Evolutionary conservation across 257 asterid genomes (phyloP).

Genomic region (Solanum gandarillasii): DNA sequence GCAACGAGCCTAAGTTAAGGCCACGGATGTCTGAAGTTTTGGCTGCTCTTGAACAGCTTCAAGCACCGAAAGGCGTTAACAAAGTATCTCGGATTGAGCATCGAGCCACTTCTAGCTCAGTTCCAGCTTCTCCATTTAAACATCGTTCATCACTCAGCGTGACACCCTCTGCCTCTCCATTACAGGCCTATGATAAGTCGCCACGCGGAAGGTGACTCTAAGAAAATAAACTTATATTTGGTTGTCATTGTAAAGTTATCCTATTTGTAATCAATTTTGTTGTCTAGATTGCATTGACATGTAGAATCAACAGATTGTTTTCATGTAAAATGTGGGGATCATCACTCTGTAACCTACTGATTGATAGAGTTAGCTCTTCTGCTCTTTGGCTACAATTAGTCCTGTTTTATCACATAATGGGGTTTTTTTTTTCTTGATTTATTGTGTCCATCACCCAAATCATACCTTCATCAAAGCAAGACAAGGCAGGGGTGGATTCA

Average conservation of each 20-base stretch:
- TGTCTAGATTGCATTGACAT: not conserved
- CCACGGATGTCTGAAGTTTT: constrained; percentile 61
- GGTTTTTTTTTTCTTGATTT: not conserved
- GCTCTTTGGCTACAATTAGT: not conserved
- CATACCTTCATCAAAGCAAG: not conserved
- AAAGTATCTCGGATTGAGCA: constrained; percentile 12
- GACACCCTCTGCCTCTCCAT: constrained; percentile 47
- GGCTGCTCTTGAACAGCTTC: constrained; percentile 50
- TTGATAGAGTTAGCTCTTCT: not conserved
- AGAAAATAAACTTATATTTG: not conserved
- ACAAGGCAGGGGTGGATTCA: no score
- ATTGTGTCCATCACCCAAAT: not conserved
- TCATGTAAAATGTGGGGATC: not conserved
- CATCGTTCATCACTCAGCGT: constrained; percentile 26
- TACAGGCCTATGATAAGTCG: constrained; percentile 33
- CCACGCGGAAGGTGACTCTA: constrained; percentile 30
- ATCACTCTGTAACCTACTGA: not conserved
- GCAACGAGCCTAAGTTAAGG: constrained; percentile 45
- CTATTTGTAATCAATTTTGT: not conserved
- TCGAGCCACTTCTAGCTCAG: constrained; percentile 14
- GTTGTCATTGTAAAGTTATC: not conserved
- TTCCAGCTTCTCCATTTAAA: constrained; percentile 15
- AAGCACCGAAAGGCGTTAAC: constrained; percentile 23
- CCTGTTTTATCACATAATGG: not conserved
- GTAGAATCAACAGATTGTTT: not conserved